Evolutionary conservation across 2,329 filamentous ascomycete species (phyloP).

Genomic region (Fusarium mexicanum): DNA sequence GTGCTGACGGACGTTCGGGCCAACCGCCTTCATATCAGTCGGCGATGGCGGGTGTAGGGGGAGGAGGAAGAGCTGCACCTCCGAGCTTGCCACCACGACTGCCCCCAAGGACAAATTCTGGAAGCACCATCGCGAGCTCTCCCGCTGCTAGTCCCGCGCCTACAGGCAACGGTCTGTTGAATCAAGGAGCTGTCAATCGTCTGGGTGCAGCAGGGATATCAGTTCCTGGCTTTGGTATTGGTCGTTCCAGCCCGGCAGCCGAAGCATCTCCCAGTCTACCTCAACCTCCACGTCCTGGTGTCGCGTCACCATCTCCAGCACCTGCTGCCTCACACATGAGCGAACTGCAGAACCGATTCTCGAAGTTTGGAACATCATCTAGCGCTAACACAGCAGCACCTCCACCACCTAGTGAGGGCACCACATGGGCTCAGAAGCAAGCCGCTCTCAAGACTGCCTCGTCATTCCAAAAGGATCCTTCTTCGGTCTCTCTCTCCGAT

Average conservation of each 20-base stretch:
- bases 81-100: constrained; percentile 78
- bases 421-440: constrained; percentile 72
- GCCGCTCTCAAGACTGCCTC: constrained; percentile 69
- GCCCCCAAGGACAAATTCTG: constrained; percentile 58
- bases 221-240: constrained; percentile 82
- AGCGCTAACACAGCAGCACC: constrained; percentile 24
- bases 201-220: constrained; percentile 80
- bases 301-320: constrained; percentile 32
- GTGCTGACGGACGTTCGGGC: constrained; percentile 48
- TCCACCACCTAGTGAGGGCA: constrained; percentile 58
- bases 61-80: constrained; percentile 40
- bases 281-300: constrained; percentile 38
- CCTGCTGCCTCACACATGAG: constrained; percentile 59
- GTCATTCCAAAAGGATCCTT: constrained; percentile 68
- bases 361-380: constrained; percentile 56
- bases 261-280: constrained; percentile 42
- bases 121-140: constrained; percentile 43
- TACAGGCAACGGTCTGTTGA: constrained; percentile 49
- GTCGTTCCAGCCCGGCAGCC: constrained; percentile 49
- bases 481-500: constrained; percentile 68
- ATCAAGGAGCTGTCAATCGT: constrained; percentile 69
- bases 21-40: constrained; percentile 47
- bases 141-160: constrained; percentile 36
- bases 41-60: constrained; percentile 39
- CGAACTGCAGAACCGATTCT: constrained; percentile 76